A percentile compares a stretch with the other conserved stretches of the same genome.
Conservation (phyloP, 805 yeast genomes). For the Debaryomyces hansenii region DNA sequence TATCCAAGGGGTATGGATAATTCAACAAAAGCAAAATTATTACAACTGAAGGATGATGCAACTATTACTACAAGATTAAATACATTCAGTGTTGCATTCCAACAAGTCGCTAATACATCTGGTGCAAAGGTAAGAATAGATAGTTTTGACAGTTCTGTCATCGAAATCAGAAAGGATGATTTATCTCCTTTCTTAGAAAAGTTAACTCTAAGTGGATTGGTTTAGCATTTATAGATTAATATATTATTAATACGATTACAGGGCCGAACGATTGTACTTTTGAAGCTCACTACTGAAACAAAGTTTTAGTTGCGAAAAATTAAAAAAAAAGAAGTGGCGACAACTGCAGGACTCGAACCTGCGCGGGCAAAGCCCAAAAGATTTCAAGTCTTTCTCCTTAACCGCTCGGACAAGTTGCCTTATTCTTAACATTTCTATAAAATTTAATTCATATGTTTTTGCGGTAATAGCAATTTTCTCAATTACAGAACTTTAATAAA, state of each 20-base stretch:
- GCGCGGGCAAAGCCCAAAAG: slow-evolving; percentile 53
- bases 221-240: slow-evolving; percentile 13
- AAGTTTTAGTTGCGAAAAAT: background rate
- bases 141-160: slow-evolving; percentile 91
- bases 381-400: slow-evolving; percentile 50
- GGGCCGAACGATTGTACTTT: too few species aligned
- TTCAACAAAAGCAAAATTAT: slow-evolving; percentile 32
- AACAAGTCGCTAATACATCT: slow-evolving; percentile 77
- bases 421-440: background rate
- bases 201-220: slow-evolving; percentile 68
- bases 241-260: background rate
- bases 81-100: slow-evolving; percentile 89
- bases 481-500: too few species aligned
- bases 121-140: slow-evolving; percentile 90
- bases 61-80: slow-evolving; percentile 59
- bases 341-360: slow-evolving; percentile 52
- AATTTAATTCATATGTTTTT: too few species aligned
- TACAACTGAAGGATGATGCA: slow-evolving; percentile 27
- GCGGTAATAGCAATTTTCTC: too few species aligned
- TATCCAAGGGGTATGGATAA: slow-evolving; percentile 53
- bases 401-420: slow-evolving; percentile 50
- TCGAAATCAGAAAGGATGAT: slow-evolving; percentile 87
- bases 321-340: slow-evolving; percentile 26
- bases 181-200: slow-evolving; percentile 83
- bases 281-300: background rate